These are phyloP conservation scores for Cladorrhinum sp. DNA, from an alignment of 2,329 filamentous ascomycete genomes.

Conservation along the genomic window DNA sequence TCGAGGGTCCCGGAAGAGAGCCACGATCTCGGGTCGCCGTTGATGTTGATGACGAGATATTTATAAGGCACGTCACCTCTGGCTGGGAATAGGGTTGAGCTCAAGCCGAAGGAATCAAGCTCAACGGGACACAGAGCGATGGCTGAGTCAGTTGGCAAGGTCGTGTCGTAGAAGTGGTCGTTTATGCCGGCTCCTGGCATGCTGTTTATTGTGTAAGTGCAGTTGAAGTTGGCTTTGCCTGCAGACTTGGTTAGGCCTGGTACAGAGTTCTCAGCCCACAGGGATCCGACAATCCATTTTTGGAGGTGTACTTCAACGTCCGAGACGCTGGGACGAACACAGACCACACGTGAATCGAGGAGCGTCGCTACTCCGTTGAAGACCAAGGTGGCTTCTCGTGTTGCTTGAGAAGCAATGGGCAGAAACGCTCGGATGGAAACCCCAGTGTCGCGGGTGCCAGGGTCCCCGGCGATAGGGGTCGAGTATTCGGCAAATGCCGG, in stretches of 20 bases:
- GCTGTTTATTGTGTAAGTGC: no score
- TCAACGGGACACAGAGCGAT: not conserved
- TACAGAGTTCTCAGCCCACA: no score
- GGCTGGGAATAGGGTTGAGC: not conserved
- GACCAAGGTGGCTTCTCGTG: not conserved
- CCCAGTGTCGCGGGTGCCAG: not conserved
- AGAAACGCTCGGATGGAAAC: not conserved
- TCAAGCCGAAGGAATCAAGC: not conserved
- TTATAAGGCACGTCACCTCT: not conserved
- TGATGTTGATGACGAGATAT: not conserved
- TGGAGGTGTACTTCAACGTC: not conserved
- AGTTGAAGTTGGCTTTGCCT: no score
- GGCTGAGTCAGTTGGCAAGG: not conserved
- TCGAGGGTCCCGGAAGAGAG: not conserved
- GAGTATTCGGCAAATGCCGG: constrained; percentile 2
- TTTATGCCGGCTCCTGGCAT: not conserved
- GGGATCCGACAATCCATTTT: no score
- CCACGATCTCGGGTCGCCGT: not conserved
- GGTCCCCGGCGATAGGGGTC: not conserved
- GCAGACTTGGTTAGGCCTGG: no score
- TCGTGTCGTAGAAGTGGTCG: not conserved
- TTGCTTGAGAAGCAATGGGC: not conserved
- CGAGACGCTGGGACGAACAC: not conserved
- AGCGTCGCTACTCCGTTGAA: not conserved
- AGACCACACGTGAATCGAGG: not conserved